Base-by-base conservation (phyloP, 2,329 filamentous ascomycete genomes). In the Beauveria sp. region DNA sequence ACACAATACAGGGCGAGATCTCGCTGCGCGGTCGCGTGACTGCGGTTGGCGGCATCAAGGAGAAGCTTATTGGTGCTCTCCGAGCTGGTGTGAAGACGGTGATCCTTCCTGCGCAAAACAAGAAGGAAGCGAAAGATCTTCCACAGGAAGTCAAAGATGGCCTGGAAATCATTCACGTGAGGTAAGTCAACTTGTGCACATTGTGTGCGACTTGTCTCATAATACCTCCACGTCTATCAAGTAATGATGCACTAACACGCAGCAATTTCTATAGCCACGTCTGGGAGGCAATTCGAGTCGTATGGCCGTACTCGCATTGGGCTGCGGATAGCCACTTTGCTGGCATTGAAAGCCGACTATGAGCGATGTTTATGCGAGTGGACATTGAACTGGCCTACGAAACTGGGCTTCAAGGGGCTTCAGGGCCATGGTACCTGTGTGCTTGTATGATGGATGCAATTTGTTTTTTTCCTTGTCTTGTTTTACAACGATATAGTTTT, bases 11-110 rank as follows among this genome's bases (percentile, higher is more conserved):
- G 82, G 85, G 85, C 65, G 86, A 88, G 70, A 86, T 88, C 64
- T 91, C 89, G 62, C 84, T 99, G 28, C 85, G 95, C 48, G 95
- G 95, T 24, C 87, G 92, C 66, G 89, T 99, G 62, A 91, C 95
- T 76, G 91, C 93, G 28, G 95, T 99, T 42, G 95, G 95, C 59
- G 95, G 95, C 20, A 98, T 99, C 78, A 97, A 98, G 77, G 93
- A 99, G 84, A 99, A 99, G 76, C 82, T 98, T 59, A 98, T 99
- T 71, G 95, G 95, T 24, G 95, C 95, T 9, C 80, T 96, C 71
- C 84, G 93, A 61, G 95, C 95, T 2, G 95, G 95, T 31, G 93
- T 99, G 64, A 96, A 96, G 82, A 93, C 91, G 38, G 93, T 99
- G 8, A 74, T 99, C 64, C 79, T 99, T 8, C 95, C 95, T 3